These are phyloP conservation scores for Pleurotus salmoneostramineus DNA, from an alignment of 768 basidiomycete species.

Conservation along the genomic window DNA sequence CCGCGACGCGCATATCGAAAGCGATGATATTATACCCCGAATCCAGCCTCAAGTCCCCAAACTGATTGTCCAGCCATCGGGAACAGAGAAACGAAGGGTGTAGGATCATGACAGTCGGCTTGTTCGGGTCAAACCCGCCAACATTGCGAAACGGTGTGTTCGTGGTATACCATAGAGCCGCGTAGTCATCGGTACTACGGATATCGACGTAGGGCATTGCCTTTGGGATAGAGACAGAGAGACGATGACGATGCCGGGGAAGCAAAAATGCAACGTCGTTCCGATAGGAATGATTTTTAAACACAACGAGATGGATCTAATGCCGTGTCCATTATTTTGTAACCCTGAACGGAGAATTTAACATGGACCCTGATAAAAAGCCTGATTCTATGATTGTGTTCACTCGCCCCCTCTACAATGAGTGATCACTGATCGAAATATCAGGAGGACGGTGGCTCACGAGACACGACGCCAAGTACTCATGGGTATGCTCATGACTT, in stretches of 20 bases:
- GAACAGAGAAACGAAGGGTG: conserved; percentile 69
- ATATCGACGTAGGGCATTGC: conserved; percentile 70
- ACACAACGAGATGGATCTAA: not conserved
- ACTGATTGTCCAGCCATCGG: conserved; percentile 62
- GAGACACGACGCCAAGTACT: not conserved
- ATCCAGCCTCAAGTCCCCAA: conserved; percentile 61
- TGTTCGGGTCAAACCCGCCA: conserved; percentile 59
- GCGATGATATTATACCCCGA: conserved; percentile 66
- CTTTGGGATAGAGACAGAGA: not conserved
- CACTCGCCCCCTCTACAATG: too few relatives aligned
- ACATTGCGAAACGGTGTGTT: conserved; percentile 59
- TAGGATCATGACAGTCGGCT: conserved; percentile 64
- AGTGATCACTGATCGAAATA: too few relatives aligned
- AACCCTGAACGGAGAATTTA: conserved; percentile 6
- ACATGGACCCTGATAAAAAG: not conserved
- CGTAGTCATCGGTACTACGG: conserved; percentile 58
- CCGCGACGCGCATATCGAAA: conserved; percentile 66
- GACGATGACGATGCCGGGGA: not conserved
- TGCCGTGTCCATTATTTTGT: not conserved
- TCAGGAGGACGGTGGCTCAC: not conserved
- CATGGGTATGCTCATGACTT: too few relatives aligned
- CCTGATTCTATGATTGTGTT: too few relatives aligned
- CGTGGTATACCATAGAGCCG: conserved; percentile 69
- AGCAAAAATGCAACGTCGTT: not conserved
- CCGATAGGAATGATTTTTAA: conserved; percentile 1